Evolutionary conservation across 805 yeast genomes (phyloP).

Genomic region (Gaillardinia entomophila): DNA sequence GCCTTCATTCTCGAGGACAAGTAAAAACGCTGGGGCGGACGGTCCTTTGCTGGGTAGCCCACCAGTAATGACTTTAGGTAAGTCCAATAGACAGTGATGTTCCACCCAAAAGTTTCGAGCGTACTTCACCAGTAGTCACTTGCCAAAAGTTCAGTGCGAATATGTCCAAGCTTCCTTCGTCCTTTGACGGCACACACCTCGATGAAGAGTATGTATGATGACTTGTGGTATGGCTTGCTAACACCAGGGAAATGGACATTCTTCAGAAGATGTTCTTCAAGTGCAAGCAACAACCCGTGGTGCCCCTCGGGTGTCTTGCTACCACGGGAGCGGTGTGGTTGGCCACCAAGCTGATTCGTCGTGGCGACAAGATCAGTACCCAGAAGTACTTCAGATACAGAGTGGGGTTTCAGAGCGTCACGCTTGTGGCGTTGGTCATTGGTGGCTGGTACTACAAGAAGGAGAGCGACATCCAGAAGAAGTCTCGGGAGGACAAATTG

Average conservation of each 20-base stretch:
- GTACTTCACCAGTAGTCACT: too few relatives aligned
- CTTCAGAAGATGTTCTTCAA: conserved; percentile 54
- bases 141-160: too few relatives aligned
- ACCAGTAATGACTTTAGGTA: too few relatives aligned
- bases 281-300: conserved; percentile 82
- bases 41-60: too few relatives aligned
- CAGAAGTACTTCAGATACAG: conserved; percentile 88
- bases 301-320: conserved; percentile 74
- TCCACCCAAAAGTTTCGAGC: too few relatives aligned
- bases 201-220: conserved; percentile 42
- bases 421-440: conserved; percentile 72
- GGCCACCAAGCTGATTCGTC: conserved; percentile 70
- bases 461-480: conserved; percentile 38
- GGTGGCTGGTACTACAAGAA: conserved; percentile 71
- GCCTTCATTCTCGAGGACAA: conserved; percentile 56
- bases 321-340: conserved; percentile 77
- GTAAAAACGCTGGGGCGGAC: too few relatives aligned
- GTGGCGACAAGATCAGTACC: conserved; percentile 69
- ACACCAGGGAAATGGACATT: conserved; percentile 34
- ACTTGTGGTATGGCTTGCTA: conserved; percentile 6
- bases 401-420: conserved; percentile 79
- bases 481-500: conserved; percentile 57
- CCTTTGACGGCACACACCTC: conserved; percentile 33
- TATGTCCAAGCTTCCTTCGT: conserved; percentile 37
- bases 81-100: too few relatives aligned